Evolutionary conservation across 768 basidiomycete species (phyloP), one percentile per base, ranked within the genome.

Genomic region (Mycena rosella): DNA sequence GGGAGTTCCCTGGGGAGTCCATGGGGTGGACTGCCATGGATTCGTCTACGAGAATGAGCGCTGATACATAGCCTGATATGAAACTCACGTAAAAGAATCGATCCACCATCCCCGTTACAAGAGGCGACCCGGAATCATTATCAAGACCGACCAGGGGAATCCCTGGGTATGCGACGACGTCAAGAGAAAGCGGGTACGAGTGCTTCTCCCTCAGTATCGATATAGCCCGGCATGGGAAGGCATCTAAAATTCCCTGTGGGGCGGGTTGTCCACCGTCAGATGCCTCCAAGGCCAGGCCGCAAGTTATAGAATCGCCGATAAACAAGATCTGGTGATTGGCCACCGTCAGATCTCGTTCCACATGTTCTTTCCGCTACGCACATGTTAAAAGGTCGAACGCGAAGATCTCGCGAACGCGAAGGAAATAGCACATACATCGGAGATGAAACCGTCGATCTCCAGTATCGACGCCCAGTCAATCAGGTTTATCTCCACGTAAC

Each of bases 391-490:
- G 5, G 24, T 22, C 45, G 10, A 45, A n/a, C 15, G 42, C 17
- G n/a, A 13, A 32, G 14, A 18, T n/a, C 14, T 56, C 36, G 2
- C 8, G n/a, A 29, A 9, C 11, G 8, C 22, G 9, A 48, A 20
- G 18, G 14, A 48, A 47, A 18, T 45, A 24, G 40, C n/a, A 22
- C 27, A 8, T 54, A 63, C 67, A 13, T 18, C n/a, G 24, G 40
- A 26, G 18, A 58, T 18, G 30, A 64, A 64, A 55, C 44, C 62
- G 3, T 69, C 62, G 27, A 69, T 69, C 45, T 69, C 68, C 18
- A 69, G 49, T 7, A 60, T 34, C 2, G 68, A 65, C 0, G 68
- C 68, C 63, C 68, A 64, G 53, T 69, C 68, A 44, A 65, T 65
- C 20, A 69, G 24, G 17, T 42, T 29, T 42, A 64, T 60, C 32